These are phyloP conservation scores for Talaromyces adpressus DNA, from an alignment of 495 filamentous ascomycete genomes.

Conservation along the genomic window DNA sequence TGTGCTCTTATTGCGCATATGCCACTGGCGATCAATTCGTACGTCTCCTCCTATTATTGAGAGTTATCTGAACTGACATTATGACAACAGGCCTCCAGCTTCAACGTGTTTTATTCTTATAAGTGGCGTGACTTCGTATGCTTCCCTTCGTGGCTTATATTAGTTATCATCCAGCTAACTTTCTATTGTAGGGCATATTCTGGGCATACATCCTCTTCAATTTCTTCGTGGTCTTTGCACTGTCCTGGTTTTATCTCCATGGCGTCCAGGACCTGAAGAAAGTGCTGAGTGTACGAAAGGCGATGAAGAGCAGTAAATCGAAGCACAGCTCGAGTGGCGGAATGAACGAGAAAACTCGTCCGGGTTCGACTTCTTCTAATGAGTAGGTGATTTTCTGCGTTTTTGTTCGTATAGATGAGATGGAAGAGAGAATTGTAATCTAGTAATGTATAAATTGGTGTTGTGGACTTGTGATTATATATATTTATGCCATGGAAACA, in stretches of 20 bases:
- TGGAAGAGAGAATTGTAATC: background rate
- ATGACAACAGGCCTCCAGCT: conserved; percentile 30
- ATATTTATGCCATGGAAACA: background rate
- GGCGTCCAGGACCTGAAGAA: conserved; percentile 35
- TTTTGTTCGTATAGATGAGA: background rate
- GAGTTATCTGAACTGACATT: conserved; percentile 6
- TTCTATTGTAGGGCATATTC: conserved; percentile 40
- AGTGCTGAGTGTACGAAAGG: conserved; percentile 34
- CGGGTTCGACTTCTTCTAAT: background rate
- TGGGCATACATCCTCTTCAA: conserved; percentile 51
- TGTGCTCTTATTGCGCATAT: conserved; percentile 60
- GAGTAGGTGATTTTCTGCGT: background rate
- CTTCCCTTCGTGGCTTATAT: conserved; percentile 7
- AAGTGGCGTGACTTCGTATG: conserved; percentile 59
- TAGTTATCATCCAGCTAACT: background rate
- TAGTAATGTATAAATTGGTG: background rate
- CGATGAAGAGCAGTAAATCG: conserved; percentile 18
- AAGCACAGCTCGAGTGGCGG: background rate
- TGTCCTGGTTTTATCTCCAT: conserved; percentile 49
- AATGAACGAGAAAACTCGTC: background rate
- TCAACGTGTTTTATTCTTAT: conserved; percentile 44
- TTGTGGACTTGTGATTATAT: background rate
- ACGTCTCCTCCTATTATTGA: conserved; percentile 11
- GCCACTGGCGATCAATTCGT: conserved; percentile 50
- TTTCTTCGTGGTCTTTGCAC: conserved; percentile 40